A percentile compares a stretch with the other conserved stretches of the same genome.
Conservation (phyloP, 2,329 filamentous ascomycete genomes). For the Clonostachys rosea region DNA sequence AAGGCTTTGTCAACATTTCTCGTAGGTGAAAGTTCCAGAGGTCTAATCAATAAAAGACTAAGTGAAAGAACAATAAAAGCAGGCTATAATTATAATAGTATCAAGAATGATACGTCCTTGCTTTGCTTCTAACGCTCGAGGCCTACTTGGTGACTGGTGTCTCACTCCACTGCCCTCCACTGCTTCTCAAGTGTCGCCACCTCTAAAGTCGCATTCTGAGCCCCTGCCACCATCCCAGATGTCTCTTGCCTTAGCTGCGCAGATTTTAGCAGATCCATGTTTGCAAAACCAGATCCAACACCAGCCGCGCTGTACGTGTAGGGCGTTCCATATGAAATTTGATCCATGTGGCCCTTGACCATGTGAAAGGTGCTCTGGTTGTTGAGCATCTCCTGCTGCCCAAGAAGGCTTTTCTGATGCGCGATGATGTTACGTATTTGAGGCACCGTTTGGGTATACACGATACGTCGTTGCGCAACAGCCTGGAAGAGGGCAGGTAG, state of each 20-base stretch:
- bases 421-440: slow-evolving; percentile 15
- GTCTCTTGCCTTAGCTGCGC: slow-evolving; percentile 21
- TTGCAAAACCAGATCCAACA: slow-evolving; percentile 22
- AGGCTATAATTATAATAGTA: no score
- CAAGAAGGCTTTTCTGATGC: slow-evolving; percentile 13
- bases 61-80: no score
- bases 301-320: slow-evolving; percentile 21
- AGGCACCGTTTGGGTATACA: slow-evolving; percentile 25
- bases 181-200: slow-evolving; percentile 20
- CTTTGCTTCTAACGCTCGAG: background rate
- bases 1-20: no score
- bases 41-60: no score
- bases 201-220: slow-evolving; percentile 7
- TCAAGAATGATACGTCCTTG: no score
- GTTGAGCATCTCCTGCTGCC: slow-evolving; percentile 16
- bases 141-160: background rate
- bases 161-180: slow-evolving; percentile 26
- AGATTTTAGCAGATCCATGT: slow-evolving; percentile 17
- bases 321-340: slow-evolving; percentile 7
- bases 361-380: slow-evolving; percentile 16
- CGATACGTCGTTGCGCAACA: slow-evolving; percentile 15
- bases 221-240: slow-evolving; percentile 8
- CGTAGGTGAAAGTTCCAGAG: no score
- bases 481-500: slow-evolving; percentile 15
- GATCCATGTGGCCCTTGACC: slow-evolving; percentile 9